Evolutionary conservation across 2,329 filamentous ascomycete species (phyloP).

Genomic region (Microsporum canis): DNA sequence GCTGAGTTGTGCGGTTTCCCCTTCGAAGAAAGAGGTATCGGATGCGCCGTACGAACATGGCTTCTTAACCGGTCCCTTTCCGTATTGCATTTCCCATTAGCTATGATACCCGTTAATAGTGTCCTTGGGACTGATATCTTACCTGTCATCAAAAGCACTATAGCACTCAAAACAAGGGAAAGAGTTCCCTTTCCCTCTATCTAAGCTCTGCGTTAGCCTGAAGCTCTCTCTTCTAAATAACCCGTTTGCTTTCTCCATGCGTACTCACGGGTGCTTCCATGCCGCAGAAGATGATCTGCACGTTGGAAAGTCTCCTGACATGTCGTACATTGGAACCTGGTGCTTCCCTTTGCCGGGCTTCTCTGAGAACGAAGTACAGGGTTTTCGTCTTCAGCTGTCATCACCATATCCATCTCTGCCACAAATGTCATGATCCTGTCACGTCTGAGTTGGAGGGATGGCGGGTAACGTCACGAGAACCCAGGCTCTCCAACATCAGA

Average conservation of each 20-base stretch:
- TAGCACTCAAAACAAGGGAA: slow-evolving; percentile 40
- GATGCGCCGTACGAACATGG: background rate
- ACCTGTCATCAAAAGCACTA: slow-evolving; percentile 39
- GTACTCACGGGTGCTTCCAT: slow-evolving; percentile 28
- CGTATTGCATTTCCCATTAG: background rate
- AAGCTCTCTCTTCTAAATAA: background rate
- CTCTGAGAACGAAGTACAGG: background rate
- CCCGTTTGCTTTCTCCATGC: background rate
- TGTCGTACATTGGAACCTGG: slow-evolving; percentile 29
- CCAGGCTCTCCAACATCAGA: background rate
- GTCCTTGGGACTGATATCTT: slow-evolving; percentile 9
- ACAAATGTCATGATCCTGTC: too few species aligned
- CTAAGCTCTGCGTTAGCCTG: background rate
- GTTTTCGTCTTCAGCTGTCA: background rate
- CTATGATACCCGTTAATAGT: background rate
- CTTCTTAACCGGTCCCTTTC: background rate
- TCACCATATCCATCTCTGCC: background rate
- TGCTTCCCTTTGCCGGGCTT: slow-evolving; percentile 7
- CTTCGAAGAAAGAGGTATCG: background rate
- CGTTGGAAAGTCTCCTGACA: slow-evolving; percentile 38
- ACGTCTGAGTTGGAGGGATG: background rate
- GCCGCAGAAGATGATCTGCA: slow-evolving; percentile 40
- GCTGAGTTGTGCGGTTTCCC: background rate
- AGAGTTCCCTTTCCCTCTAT: slow-evolving; percentile 33
- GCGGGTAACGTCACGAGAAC: background rate